Evolutionary conservation across 768 basidiomycete genomes (phyloP), one percentile per base, ranked within the genome.

Genomic region (Boletus rex-veris): DNA sequence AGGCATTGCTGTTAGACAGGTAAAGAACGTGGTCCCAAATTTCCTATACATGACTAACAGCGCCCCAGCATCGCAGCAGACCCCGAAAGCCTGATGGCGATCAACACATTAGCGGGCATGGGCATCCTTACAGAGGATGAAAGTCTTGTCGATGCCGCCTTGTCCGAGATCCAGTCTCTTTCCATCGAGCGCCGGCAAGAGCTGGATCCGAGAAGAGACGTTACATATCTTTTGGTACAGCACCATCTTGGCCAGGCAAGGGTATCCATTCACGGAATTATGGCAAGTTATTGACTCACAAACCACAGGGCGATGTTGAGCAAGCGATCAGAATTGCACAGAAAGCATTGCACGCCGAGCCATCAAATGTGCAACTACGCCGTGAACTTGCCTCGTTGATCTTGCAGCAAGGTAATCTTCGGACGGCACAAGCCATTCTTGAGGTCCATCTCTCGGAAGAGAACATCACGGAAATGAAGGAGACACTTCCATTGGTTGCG

Each of bases 41-140:
- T 50, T 21, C n/a, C 46, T 40, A 48, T 43, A 48, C 45, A 39
- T 33, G 9, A 28, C 63, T 69, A 41, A 68, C 58, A 18, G 9
- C 12, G 44, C 26, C 49, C 18, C 59, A 96, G 94, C 62, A 87
- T 97, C 58, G 77, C 85, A 0, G 70, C 77, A 24, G 90, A 96
- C 65, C 80, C 86, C 0, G 87, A 87, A 56, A 91, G 94, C 63
- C 66, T 93, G 46, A 76, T 80, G 50, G 92, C 91, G 1, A 88
- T 96, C 67, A 90, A 87, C 43, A 80, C 85, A 0, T 79, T 98
- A 1, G 89, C 90, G 1, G 89, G 88, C n/a, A 92, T 97, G 82
- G 93, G 91, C 11, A 84, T 93, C 51, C 71, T 94, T 49, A 86
- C 86, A 4, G 77, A 78, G 33, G 93, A 96, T 61, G 84, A 88